Base-by-base conservation (phyloP, 495 filamentous ascomycete species). In the Penicillium tannophilum region DNA sequence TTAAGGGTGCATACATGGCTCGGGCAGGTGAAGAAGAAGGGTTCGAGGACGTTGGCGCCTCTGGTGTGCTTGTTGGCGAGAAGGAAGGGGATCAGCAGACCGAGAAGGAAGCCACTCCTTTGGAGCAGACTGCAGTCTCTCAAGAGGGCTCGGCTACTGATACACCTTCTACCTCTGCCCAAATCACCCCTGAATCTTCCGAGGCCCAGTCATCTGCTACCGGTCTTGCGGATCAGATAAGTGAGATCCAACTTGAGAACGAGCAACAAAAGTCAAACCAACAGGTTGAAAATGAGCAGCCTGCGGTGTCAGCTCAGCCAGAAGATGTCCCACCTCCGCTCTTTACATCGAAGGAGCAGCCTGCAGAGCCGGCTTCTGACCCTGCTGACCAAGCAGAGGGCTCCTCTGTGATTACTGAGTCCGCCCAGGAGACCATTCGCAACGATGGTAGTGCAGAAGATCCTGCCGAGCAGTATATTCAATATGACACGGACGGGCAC, bases 21-120 rank as follows among this genome's bases (percentile, higher is more conserved):
- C 94, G 91, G 62, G 85, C 80, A 17, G 86, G 85, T 11, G 94
- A 97, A 55, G 93, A 97, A 54, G 93, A 98, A 67, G 92, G 90
- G 0, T 98, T 97, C 64, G 94, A 98, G 71, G 91, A 97, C 70
- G 92, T 98, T 19, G 84, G 84, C 17, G 83, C 86, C 52, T 82
- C 84, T 19, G 83, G 84, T 3, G 89, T 88, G 46, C 76, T 89
- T 46, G 80, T 79, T 7, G 88, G 91, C 49, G 87, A 89, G 48
- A 77, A 77, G 46, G 80, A 81, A 49, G 78, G 82, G 30, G 75
- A 78, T 39, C 76, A 80, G 12, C 54, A 58, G 35, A 28, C 50
- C 42, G 23, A 52, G 28, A 4, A 50, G 36, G 42, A 50, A 20
- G 14, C 39, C 31, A 35, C 42, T 10, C 19, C 60, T 11, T 65